Conservation (phyloP, 495 filamentous ascomycete genomes). For the Penicillium diatomitis region DNA sequence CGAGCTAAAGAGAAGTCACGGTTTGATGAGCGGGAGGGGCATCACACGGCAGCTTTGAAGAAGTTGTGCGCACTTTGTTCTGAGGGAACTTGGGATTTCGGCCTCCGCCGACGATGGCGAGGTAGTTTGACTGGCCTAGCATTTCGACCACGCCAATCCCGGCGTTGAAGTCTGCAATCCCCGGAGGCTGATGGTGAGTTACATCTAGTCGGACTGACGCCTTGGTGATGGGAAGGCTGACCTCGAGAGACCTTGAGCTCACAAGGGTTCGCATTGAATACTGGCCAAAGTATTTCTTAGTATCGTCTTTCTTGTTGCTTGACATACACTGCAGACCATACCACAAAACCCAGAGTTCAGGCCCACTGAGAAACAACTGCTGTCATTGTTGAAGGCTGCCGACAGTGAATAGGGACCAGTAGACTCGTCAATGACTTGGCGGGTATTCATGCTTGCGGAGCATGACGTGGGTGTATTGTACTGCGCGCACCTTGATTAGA, state of each 20-base stretch:
- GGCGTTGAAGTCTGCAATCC: slow-evolving; percentile 62
- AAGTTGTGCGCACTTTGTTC: slow-evolving; percentile 57
- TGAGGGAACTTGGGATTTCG: slow-evolving; percentile 75
- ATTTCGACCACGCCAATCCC: slow-evolving; percentile 79
- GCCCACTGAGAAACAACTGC: slow-evolving; percentile 81
- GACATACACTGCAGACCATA: slow-evolving; percentile 28
- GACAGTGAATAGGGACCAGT: slow-evolving; percentile 69
- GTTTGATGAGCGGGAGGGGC: not conserved
- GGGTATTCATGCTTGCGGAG: slow-evolving; percentile 68
- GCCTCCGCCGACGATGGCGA: slow-evolving; percentile 86
- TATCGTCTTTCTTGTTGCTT: not conserved
- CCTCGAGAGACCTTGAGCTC: slow-evolving; percentile 61
- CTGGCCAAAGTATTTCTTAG: slow-evolving; percentile 30
- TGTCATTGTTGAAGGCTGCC: slow-evolving; percentile 78
- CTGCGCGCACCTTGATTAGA: not conserved
- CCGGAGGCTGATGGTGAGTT: not conserved
- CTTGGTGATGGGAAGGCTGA: slow-evolving; percentile 14
- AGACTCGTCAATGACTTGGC: slow-evolving; percentile 73
- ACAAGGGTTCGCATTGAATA: slow-evolving; percentile 71
- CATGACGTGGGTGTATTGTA: slow-evolving; percentile 7
- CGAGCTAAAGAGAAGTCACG: slow-evolving; percentile 41
- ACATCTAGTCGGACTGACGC: too few species aligned
- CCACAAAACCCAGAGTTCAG: slow-evolving; percentile 80
- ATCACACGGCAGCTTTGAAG: not conserved
- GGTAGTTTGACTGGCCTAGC: slow-evolving; percentile 79